Percentiles rank a stretch among this genome's conserved stretches.
Conservation (phyloP, 2,329 filamentous ascomycete species). For the Epichloe elymi region DNA sequence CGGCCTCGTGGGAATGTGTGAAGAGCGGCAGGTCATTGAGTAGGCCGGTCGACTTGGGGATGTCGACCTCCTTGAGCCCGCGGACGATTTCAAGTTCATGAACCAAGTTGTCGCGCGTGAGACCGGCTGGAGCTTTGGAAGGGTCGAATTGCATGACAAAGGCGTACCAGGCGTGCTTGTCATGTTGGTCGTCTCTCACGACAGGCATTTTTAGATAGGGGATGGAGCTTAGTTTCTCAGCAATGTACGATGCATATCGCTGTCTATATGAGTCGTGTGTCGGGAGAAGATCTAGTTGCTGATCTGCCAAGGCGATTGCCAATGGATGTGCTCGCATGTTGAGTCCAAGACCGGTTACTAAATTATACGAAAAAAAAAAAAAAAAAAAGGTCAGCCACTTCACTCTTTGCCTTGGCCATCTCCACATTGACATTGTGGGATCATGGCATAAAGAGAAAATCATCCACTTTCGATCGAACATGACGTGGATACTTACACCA, state of each 20-base stretch:
- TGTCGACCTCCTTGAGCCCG: conserved; percentile 5
- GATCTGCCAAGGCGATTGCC: neutral
- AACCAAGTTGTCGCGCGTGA: conserved; percentile 4
- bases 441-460: too few species aligned
- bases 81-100: neutral
- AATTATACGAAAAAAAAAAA: neutral
- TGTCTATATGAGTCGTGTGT: neutral
- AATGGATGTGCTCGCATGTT: neutral
- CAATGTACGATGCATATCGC: neutral
- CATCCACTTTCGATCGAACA: too few species aligned
- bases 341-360: neutral
- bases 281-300: neutral
- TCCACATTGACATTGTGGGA: too few species aligned
- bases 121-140: neutral
- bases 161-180: neutral
- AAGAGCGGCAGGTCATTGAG: conserved; percentile 3
- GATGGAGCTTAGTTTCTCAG: neutral
- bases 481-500: too few species aligned
- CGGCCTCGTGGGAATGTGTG: neutral
- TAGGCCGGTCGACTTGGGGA: conserved; percentile 3
- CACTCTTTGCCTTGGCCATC: too few species aligned
- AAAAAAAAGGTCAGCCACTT: too few species aligned
- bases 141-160: neutral
- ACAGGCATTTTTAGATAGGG: neutral
- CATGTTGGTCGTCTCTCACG: neutral